Evolutionary conservation across 1,284 basidiomycete genomes (phyloP).

Genomic region (Malassezia equina): DNA sequence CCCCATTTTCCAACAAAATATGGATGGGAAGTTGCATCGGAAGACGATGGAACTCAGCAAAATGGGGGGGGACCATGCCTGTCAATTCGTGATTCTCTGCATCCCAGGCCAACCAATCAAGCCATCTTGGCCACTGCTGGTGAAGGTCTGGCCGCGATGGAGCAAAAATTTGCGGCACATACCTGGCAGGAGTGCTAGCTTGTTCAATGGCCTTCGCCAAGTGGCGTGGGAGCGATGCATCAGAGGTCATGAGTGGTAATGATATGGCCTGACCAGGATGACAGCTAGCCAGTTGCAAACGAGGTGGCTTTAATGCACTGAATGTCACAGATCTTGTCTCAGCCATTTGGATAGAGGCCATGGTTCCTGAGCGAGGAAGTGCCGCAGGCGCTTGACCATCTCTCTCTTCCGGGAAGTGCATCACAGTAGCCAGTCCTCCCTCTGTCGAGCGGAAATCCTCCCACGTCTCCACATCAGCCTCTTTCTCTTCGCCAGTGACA

Average conservation of each 20-base stretch:
- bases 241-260: slow-evolving; percentile 8
- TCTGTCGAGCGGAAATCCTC: slow-evolving; percentile 12
- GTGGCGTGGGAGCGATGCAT: slow-evolving; percentile 6
- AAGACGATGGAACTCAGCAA: slow-evolving; percentile 14
- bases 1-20: slow-evolving; percentile 1
- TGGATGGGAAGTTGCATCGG: slow-evolving; percentile 18
- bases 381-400: neutral
- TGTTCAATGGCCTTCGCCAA: slow-evolving; percentile 1
- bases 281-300: slow-evolving; percentile 15
- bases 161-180: slow-evolving; percentile 30
- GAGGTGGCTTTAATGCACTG: slow-evolving; percentile 9
- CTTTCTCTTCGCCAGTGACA: neutral
- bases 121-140: slow-evolving; percentile 33
- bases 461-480: neutral
- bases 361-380: slow-evolving; percentile 3
- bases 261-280: slow-evolving; percentile 4
- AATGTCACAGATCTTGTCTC: slow-evolving; percentile 10
- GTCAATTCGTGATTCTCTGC: slow-evolving; percentile 28
- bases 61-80: slow-evolving; percentile 29
- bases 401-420: neutral
- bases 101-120: slow-evolving; percentile 39
- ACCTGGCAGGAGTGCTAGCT: slow-evolving; percentile 6
- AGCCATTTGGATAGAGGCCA: slow-evolving; percentile 15
- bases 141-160: slow-evolving; percentile 33
- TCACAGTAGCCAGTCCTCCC: slow-evolving; percentile 3